Percentiles rank a stretch among this genome's conserved stretches.
Conservation (phyloP, 108 stramenopile species). For the Cyclotella kingstonii region DNA sequence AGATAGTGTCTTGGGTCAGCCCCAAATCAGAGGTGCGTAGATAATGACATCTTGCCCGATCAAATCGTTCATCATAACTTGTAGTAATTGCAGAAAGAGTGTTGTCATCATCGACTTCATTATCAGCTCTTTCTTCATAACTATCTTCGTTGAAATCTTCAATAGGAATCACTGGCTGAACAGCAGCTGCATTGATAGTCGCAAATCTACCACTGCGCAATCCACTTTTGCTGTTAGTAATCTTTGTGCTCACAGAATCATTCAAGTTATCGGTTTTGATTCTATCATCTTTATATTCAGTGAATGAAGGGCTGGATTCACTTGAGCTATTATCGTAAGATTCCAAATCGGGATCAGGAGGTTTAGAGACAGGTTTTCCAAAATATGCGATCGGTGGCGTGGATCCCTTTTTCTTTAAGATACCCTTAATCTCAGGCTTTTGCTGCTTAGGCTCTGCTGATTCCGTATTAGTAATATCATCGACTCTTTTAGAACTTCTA, state of each 20-base stretch:
- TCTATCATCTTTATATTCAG: constrained; percentile 12
- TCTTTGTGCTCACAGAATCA: not conserved
- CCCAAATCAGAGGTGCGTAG: constrained; percentile 45
- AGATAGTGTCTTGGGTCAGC: constrained; percentile 38
- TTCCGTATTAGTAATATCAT: not conserved
- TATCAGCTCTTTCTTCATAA: not conserved
- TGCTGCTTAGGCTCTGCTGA: constrained; percentile 8
- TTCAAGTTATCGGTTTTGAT: not conserved
- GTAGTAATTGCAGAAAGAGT: not conserved
- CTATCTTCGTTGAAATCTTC: not conserved
- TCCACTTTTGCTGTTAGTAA: constrained; percentile 16
- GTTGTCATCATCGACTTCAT: not conserved
- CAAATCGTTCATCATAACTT: constrained; percentile 8
- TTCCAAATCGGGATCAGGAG: not conserved
- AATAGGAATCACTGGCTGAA: constrained; percentile 2
- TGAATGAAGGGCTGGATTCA: constrained; percentile 34
- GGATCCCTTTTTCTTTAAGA: constrained; percentile 19
- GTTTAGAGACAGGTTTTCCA: constrained; percentile 16
- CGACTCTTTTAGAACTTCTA: not conserved
- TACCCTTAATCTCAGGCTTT: constrained; percentile 12
- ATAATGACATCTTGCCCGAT: constrained; percentile 26
- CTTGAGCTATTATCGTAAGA: constrained; percentile 1
- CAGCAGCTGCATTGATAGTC: constrained; percentile 6
- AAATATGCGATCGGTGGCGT: constrained; percentile 23
- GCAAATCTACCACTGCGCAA: constrained; percentile 29